Evolutionary conservation across 129 eudicot species (phyloP).

Genomic region (Erigeron canadensis): DNA sequence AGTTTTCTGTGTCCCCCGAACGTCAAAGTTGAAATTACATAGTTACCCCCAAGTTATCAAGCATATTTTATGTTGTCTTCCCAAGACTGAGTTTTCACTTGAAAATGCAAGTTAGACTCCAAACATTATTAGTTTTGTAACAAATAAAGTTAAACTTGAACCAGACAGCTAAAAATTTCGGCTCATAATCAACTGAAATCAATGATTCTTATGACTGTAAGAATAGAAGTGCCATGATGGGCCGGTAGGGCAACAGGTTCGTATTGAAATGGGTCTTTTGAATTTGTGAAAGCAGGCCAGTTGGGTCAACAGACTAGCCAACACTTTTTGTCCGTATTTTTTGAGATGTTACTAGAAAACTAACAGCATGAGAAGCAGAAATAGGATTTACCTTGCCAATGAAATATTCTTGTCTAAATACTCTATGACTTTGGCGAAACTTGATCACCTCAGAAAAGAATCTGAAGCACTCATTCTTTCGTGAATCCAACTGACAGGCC

Average conservation of each 20-base stretch:
- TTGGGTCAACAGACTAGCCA: not conserved
- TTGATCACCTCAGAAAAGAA: conserved; percentile 85
- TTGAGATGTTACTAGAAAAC: not conserved
- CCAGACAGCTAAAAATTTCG: not conserved
- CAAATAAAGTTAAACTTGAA: not conserved
- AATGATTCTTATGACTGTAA: not conserved
- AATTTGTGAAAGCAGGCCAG: not conserved
- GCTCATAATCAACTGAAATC: not conserved
- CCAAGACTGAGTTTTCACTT: not conserved
- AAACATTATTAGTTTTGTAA: not conserved
- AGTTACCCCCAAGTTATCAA: not conserved
- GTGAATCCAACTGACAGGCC: conserved; percentile 58
- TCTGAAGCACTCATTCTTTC: conserved; percentile 64
- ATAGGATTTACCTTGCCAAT: conserved; percentile 59
- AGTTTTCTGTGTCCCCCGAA: not conserved
- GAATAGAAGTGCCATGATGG: not conserved
- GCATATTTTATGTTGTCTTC: not conserved
- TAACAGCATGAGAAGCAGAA: not conserved
- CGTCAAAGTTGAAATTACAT: not conserved
- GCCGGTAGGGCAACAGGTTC: not conserved
- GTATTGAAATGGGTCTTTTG: not conserved
- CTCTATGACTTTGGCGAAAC: conserved; percentile 58
- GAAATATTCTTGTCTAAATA: conserved; percentile 63
- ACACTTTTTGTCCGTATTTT: not conserved
- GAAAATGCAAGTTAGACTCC: not conserved